A percentile compares a stretch with the other conserved stretches of the same genome.
Conservation (phyloP, 495 filamentous ascomycete genomes). For the Pyronema domesticum region DNA sequence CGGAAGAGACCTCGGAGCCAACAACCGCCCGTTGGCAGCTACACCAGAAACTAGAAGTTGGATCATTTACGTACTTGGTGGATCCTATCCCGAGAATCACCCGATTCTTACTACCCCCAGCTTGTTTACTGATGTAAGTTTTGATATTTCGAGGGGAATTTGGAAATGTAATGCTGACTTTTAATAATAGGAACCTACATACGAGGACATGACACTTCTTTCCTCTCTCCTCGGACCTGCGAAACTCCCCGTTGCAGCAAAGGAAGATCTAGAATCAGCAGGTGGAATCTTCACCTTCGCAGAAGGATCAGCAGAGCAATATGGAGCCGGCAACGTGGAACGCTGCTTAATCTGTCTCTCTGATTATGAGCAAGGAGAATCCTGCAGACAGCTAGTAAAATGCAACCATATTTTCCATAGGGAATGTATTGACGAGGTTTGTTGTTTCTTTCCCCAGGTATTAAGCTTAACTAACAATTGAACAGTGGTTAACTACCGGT, state of each 20-base stretch:
- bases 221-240: constrained; percentile 55
- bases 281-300: constrained; percentile 40
- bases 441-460: constrained; percentile 11
- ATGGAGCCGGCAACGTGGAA: constrained; percentile 36
- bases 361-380: constrained; percentile 49
- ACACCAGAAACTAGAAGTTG: constrained; percentile 38
- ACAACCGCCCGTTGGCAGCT: neutral
- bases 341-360: constrained; percentile 55
- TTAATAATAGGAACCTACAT: constrained; percentile 43
- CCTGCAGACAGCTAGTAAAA: constrained; percentile 43
- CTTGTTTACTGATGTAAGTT: constrained; percentile 52
- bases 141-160: neutral
- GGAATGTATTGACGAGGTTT: constrained; percentile 62
- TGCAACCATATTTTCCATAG: constrained; percentile 56
- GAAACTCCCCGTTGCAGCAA: constrained; percentile 54
- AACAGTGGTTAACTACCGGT: constrained; percentile 59
- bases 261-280: constrained; percentile 47
- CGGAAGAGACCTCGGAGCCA: too few species aligned
- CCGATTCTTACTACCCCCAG: constrained; percentile 60
- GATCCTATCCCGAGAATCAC: constrained; percentile 58
- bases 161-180: neutral
- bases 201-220: constrained; percentile 63
- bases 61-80: constrained; percentile 66
- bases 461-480: constrained; percentile 4
- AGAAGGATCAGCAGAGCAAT: constrained; percentile 32